A percentile compares a stretch with the other conserved stretches of the same genome.
Conservation (phyloP, 768 basidiomycete species). For the Hygrophoropsis aurantiaca region DNA sequence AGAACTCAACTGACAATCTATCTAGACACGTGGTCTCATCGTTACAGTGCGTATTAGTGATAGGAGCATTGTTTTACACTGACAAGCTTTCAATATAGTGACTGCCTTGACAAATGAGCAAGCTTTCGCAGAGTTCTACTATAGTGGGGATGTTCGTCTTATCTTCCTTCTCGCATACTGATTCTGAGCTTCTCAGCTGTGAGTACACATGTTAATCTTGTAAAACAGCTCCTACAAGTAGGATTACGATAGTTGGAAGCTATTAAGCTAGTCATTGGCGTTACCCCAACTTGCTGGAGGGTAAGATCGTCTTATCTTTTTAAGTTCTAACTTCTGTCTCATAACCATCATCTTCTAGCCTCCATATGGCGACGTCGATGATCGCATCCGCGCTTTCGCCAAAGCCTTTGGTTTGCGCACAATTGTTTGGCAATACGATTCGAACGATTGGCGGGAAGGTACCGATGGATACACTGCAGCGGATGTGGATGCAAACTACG, state of each 20-base stretch:
- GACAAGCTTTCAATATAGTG: constrained; percentile 34
- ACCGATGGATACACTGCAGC: constrained; percentile 43
- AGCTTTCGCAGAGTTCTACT: constrained; percentile 73
- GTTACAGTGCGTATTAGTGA: constrained; percentile 37
- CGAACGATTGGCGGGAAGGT: constrained; percentile 64
- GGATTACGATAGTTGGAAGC: constrained; percentile 35
- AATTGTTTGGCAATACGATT: constrained; percentile 65
- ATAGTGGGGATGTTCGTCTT: constrained; percentile 38
- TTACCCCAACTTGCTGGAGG: constrained; percentile 56
- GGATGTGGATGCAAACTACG: constrained; percentile 49
- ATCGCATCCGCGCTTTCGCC: constrained; percentile 67
- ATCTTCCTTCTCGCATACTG: not conserved
- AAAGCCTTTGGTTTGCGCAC: constrained; percentile 60
- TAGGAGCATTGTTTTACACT: not conserved
- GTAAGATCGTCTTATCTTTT: constrained; percentile 24
- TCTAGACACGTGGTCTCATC: constrained; percentile 9
- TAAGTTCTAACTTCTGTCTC: not conserved
- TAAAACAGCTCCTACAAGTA: not conserved
- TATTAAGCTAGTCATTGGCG: constrained; percentile 49
- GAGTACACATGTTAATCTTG: no score
- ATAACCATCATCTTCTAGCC: constrained; percentile 33
- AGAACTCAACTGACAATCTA: not conserved
- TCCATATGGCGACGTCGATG: constrained; percentile 61
- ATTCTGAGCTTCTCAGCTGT: not conserved
- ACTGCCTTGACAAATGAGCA: constrained; percentile 55